phyloP scores from a whole-genome alignment of 441 rosid genomes.

The Viola pubescens region DNA sequence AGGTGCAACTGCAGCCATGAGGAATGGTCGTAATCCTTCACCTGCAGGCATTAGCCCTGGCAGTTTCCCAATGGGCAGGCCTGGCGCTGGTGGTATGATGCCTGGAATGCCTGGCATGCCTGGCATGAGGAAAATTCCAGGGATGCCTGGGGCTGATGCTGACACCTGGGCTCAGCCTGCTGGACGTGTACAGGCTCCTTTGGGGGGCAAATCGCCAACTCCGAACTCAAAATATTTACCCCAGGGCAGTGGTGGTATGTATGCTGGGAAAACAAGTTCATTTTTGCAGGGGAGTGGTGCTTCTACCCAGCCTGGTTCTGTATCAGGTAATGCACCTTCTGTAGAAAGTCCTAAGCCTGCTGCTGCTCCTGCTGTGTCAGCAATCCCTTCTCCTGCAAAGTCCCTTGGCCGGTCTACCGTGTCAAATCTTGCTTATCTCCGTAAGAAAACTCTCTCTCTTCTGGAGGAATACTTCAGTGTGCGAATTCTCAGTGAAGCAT shows the following conservation, averaged over 20 bases:
- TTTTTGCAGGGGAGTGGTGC: slow-evolving; percentile 41
- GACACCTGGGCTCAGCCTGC: slow-evolving; percentile 63
- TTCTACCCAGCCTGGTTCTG: slow-evolving; percentile 23
- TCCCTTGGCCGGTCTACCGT: slow-evolving; percentile 14
- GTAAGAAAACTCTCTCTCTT: slow-evolving; percentile 43
- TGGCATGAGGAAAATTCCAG: slow-evolving; percentile 68
- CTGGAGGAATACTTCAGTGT: slow-evolving; percentile 58
- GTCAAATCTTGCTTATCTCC: slow-evolving; percentile 29
- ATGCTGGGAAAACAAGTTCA: slow-evolving; percentile 50
- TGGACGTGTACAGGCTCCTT: slow-evolving; percentile 32
- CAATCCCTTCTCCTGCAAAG: slow-evolving; percentile 21
- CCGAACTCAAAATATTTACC: slow-evolving; percentile 50
- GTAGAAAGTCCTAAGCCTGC: slow-evolving; percentile 40
- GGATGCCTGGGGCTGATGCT: slow-evolving; percentile 54
- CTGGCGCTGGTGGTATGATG: slow-evolving; percentile 53
- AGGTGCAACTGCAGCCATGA: slow-evolving; percentile 63
- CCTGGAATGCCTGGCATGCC: slow-evolving; percentile 88
- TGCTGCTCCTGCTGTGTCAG: slow-evolving; percentile 17
- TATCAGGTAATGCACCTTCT: slow-evolving; percentile 19
- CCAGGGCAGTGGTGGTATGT: slow-evolving; percentile 45
- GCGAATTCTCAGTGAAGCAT: slow-evolving; percentile 47
- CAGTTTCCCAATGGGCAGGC: slow-evolving; percentile 50
- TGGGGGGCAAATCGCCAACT: slow-evolving; percentile 35
- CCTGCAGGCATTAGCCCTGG: slow-evolving; percentile 25
- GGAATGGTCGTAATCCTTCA: slow-evolving; percentile 37